Evolutionary conservation across 495 filamentous ascomycete genomes (phyloP), one percentile per base, ranked within the genome.

Genomic region (Penicillium arizonense): DNA sequence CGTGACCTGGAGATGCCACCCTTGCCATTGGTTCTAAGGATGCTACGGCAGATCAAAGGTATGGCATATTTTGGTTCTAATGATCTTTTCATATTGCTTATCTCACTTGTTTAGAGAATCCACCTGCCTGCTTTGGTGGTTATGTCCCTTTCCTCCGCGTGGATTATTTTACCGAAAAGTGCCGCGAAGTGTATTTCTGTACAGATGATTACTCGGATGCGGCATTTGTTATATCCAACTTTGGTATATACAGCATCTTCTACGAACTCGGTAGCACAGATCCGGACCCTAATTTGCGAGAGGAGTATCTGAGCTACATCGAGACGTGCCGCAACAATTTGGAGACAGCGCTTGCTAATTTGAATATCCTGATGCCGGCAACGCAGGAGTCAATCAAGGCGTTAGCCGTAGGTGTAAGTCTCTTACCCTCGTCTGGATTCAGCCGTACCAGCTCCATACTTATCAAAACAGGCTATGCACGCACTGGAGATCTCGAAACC

Each of bases 401-500:
- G 5, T 61, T 88, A 34, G 53, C 81, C 5, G 63, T 87, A 37
- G 84, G 80, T 11, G 83, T 85, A 54, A 70, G 75, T 53, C 23
- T 30, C 9, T 14, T 5, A 10, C 11, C 4, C 44, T 3, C 4
- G 5, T n/a, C 23, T 2, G 37, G 10, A 7, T 12, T 16, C 18
- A 13, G 13, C 2, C 0, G 8, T 38, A 7, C 13, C 20, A 8
- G 1, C 12, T 18, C 14, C 3, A 43, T 42, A 43, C 55, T 53
- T 1, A 53, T 14, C 13, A 14, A 11, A 2, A 6, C 26, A 77
- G 77, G 69, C 77, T 40, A 62, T 72, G 34, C 83, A 85, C 58
- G 79, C 82, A 13, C 76, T 87, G 30, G 83, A 88, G 42, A 76
- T 81, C 9, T 83, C 81, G 7, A 83, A 84, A 34, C 83, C 83